phyloP scores from a whole-genome alignment of 2,329 filamentous ascomycete species.

The Botryotinia convoluta region DNA sequence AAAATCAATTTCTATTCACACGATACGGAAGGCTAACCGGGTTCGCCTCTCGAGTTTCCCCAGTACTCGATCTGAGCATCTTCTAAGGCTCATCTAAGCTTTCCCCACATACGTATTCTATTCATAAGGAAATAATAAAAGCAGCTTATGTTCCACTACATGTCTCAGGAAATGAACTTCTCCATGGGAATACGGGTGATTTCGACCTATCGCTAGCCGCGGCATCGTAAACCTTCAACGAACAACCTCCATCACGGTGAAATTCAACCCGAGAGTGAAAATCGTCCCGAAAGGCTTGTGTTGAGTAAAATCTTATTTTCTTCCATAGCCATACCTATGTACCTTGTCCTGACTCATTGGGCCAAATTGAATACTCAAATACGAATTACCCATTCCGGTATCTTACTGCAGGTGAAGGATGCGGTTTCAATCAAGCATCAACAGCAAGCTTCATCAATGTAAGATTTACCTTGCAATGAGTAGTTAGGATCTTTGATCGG shows the following conservation, averaged over 20 bases:
- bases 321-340: not conserved
- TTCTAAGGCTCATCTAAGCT: not conserved
- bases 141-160: not conserved
- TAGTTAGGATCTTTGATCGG: not conserved
- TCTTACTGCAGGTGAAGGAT: not conserved
- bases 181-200: not conserved
- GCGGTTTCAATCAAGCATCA: not conserved
- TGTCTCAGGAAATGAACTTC: not conserved
- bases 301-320: not conserved
- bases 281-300: not conserved
- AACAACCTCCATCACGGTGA: not conserved
- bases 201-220: not conserved
- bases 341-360: no score
- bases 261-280: not conserved
- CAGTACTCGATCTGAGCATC: no score
- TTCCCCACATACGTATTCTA: not conserved
- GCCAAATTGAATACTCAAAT: not conserved
- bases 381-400: not conserved
- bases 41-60: not conserved
- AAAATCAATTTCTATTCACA: not conserved
- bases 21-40: not conserved
- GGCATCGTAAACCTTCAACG: not conserved
- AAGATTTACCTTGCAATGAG: not conserved
- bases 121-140: not conserved
- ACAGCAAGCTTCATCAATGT: not conserved